Base-by-base conservation (phyloP, 1,139 yeast species). In the Suhomyces wounanorum region DNA sequence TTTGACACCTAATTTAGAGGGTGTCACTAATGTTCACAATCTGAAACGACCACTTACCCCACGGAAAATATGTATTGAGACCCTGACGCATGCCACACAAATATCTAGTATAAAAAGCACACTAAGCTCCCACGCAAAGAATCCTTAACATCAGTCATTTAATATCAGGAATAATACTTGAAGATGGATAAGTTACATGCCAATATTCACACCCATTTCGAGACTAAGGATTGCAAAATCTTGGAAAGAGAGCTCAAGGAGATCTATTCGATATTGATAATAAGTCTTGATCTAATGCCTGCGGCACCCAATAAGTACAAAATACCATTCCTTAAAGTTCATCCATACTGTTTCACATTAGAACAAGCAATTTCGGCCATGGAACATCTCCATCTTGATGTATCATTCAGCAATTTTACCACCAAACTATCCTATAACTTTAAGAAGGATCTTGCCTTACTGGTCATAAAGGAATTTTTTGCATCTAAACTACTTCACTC, bases 401-500 rank as follows among this genome's bases (percentile, higher is more conserved):
- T 85, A 3, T 81, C 79, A 38, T 70, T 75, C 55, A 65, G 76
- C 6, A 64, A 73, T n/a, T 78, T 89, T 0, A 73, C 79, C 4
- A 82, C 90, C 4, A 76, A 81, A 2, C 78, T 88, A 6, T 78
- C 85, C 0, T 89, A 88, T 61, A 69, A 75, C 14, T 81, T 90
- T 37, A 80, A 77, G 48, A 66, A 73, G 0, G 80, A 77, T 6
- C 66, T 84, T 40, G 89, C 90, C 0, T 52, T 61, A 8, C 69
- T 74, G 0, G 66, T 89, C 18, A 57, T 91, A 10, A 70, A 69
- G 31, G 68, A 74, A 23, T 89, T 89, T 62, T 83, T 83, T 73
- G 73, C 73, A 1, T 89, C 95, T 0, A 85, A 83, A 53, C 69
- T 91, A 5, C 59, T 92, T 10, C 96, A 91, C 62, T 81, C 84